These are phyloP conservation scores for Trichoderma semiorbis DNA, from an alignment of 2,329 filamentous ascomycete genomes.

Conservation along the genomic window DNA sequence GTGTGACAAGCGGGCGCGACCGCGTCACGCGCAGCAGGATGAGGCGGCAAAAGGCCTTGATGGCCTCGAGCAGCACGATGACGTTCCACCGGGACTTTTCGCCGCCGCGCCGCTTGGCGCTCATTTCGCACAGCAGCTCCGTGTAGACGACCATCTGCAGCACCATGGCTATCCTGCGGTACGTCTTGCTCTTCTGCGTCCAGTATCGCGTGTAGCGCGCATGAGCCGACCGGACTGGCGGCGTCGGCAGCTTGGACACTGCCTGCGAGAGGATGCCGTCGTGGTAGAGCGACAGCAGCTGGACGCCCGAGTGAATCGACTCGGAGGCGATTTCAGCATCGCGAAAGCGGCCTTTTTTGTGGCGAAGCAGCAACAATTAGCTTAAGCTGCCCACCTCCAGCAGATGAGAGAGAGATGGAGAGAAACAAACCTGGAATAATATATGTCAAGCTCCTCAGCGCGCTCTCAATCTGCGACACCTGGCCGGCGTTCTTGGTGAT, in stretches of 20 bases:
- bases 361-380: neutral
- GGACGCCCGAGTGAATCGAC: conserved; percentile 82
- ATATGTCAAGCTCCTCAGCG: conserved; percentile 87
- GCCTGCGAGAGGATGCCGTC: conserved; percentile 73
- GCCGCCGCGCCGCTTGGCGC: conserved; percentile 78
- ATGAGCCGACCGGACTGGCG: conserved; percentile 55
- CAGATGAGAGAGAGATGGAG: neutral
- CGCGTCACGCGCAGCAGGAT: conserved; percentile 79
- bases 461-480: conserved; percentile 92
- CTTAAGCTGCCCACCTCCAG: neutral
- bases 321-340: conserved; percentile 96
- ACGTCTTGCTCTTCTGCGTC: conserved; percentile 62
- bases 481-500: conserved; percentile 93
- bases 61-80: conserved; percentile 75
- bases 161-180: conserved; percentile 75
- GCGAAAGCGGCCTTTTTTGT: conserved; percentile 64
- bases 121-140: conserved; percentile 96
- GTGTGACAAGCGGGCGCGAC: conserved; percentile 75
- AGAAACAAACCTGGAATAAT: conserved; percentile 74
- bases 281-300: conserved; percentile 89
- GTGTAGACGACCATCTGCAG: conserved; percentile 93
- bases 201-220: conserved; percentile 66
- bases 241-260: conserved; percentile 56
- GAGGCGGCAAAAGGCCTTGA: conserved; percentile 82
- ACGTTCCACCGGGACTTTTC: conserved; percentile 80